These are phyloP conservation scores for Astrephomene gubernaculifera DNA, from an alignment of 139 green algal genomes.

Conservation along the genomic window DNA sequence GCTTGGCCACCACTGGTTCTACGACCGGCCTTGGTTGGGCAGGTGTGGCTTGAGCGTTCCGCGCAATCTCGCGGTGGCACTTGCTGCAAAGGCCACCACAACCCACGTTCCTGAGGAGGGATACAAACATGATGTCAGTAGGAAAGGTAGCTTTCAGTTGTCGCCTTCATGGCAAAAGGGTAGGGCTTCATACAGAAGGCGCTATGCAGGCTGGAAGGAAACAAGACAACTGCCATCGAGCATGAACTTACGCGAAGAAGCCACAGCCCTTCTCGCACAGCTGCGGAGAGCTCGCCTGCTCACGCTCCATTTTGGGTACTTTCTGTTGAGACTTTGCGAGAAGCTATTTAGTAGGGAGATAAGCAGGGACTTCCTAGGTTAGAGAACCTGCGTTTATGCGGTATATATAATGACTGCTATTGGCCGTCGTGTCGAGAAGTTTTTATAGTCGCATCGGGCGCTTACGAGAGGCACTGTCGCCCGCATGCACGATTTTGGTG, in stretches of 20 bases:
- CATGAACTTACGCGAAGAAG: conserved; percentile 82
- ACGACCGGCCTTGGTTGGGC: not conserved
- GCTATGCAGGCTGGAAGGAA: not conserved
- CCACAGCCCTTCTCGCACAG: conserved; percentile 76
- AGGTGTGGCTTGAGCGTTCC: not conserved
- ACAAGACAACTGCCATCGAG: not conserved
- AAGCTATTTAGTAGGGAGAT: not conserved
- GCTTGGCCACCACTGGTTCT: not conserved
- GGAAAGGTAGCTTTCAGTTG: too few species aligned
- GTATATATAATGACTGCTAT: not conserved
- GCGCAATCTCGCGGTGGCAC: conserved; percentile 65
- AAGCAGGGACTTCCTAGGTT: not conserved
- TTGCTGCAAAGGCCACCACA: conserved; percentile 72
- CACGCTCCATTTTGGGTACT: conserved; percentile 12
- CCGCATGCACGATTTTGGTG: not conserved
- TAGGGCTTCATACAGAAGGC: not conserved
- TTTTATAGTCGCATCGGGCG: not conserved
- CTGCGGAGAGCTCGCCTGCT: conserved; percentile 17
- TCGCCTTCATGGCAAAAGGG: too few species aligned
- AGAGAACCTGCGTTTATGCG: not conserved
- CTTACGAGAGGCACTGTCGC: not conserved
- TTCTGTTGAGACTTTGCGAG: not conserved
- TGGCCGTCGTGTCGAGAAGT: not conserved
- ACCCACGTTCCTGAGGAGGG: conserved; percentile 39
- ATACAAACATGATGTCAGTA: not conserved